Evolutionary conservation across 495 filamentous ascomycete genomes (phyloP).

Genomic region (Talaromyces trachyspermus): DNA sequence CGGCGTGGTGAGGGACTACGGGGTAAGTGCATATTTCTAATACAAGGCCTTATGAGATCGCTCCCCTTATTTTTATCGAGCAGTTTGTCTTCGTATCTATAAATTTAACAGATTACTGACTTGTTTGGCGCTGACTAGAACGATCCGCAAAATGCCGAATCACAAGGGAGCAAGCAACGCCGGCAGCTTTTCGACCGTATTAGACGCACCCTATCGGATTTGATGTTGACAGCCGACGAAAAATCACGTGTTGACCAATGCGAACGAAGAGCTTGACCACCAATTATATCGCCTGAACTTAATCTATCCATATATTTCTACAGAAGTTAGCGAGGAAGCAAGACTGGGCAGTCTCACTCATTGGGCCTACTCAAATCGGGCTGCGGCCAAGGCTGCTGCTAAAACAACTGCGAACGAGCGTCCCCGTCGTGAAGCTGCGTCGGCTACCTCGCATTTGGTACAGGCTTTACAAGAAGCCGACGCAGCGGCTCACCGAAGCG

Average conservation of each 20-base stretch:
- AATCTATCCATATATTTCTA: slow-evolving; percentile 73
- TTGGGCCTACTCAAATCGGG: slow-evolving; percentile 92
- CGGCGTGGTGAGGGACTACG: slow-evolving; percentile 34
- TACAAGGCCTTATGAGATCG: not conserved
- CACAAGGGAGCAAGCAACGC: slow-evolving; percentile 38
- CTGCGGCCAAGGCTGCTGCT: slow-evolving; percentile 51
- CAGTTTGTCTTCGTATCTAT: slow-evolving; percentile 8
- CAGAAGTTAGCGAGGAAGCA: slow-evolving; percentile 89
- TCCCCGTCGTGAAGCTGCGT: slow-evolving; percentile 67
- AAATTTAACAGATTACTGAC: slow-evolving; percentile 4
- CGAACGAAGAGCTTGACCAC: slow-evolving; percentile 79
- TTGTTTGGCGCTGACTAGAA: too few species aligned
- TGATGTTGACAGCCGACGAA: slow-evolving; percentile 89
- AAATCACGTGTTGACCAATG: slow-evolving; percentile 86
- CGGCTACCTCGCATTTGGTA: slow-evolving; percentile 48
- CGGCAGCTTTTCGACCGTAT: slow-evolving; percentile 60
- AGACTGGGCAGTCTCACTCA: slow-evolving; percentile 84
- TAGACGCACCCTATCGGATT: slow-evolving; percentile 56
- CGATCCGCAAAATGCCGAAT: slow-evolving; percentile 24
- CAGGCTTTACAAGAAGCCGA: slow-evolving; percentile 68
- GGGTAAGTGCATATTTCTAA: slow-evolving; percentile 17
- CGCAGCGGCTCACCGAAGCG: slow-evolving; percentile 62
- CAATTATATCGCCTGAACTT: slow-evolving; percentile 78
- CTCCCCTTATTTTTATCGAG: not conserved
- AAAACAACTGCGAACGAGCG: slow-evolving; percentile 51